Conservation (phyloP, 2,329 filamentous ascomycete genomes). For the Neonectria punicea region DNA sequence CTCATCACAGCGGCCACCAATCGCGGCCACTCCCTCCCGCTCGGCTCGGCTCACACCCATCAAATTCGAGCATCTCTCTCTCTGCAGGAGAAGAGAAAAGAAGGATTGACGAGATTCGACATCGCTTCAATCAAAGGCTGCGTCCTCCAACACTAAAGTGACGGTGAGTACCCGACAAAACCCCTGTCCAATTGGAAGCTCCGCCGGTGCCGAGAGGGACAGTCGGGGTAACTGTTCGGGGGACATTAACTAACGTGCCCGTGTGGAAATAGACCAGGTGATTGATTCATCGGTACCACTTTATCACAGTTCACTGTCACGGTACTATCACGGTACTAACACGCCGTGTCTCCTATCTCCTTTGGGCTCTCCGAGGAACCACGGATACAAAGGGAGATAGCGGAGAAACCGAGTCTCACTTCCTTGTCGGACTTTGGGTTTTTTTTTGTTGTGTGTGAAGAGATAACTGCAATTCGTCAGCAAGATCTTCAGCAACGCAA, state of each 20-base stretch:
- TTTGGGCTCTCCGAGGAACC: slow-evolving; percentile 19
- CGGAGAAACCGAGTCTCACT: slow-evolving; percentile 1
- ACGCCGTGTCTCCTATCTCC: neutral
- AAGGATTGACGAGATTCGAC: slow-evolving; percentile 13
- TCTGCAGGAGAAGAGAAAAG: slow-evolving; percentile 3
- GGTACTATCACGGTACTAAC: slow-evolving; percentile 1
- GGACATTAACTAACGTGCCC: slow-evolving; percentile 1
- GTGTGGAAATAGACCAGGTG: neutral
- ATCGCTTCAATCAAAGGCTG: neutral
- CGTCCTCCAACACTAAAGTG: neutral
- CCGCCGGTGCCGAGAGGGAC: slow-evolving; percentile 11
- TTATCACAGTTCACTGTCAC: slow-evolving; percentile 1
- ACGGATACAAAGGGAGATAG: slow-evolving; percentile 14
- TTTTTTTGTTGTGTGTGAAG: neutral
- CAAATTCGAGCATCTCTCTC: neutral
- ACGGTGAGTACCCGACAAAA: slow-evolving; percentile 16
- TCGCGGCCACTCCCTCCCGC: slow-evolving; percentile 37
- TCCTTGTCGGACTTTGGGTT: neutral
- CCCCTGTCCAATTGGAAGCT: slow-evolving; percentile 19
- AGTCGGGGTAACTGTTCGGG: neutral
- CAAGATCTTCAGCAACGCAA: neutral
- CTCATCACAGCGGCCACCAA: slow-evolving; percentile 42
- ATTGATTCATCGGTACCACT: slow-evolving; percentile 14
- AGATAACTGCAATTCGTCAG: slow-evolving; percentile 1
- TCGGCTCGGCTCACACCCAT: slow-evolving; percentile 35